phyloP scores from a whole-genome alignment of 306 rosid species.

The Sicyos edulis region DNA sequence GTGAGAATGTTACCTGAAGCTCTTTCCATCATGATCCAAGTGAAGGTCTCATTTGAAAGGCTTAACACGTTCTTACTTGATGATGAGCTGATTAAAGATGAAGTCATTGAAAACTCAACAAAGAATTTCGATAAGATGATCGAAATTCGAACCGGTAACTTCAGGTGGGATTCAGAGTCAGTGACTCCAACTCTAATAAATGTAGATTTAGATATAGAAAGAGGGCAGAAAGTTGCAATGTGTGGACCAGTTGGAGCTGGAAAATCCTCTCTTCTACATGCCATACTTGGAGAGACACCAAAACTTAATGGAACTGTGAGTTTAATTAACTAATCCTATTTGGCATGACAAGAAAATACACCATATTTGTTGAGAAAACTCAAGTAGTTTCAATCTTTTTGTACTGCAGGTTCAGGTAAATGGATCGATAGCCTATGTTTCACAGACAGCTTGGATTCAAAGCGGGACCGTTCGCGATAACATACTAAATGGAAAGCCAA shows the following conservation, averaged over 20 bases:
- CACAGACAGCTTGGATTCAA: constrained; percentile 80
- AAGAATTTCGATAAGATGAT: constrained; percentile 28
- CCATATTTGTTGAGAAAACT: neutral
- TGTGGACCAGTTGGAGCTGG: constrained; percentile 84
- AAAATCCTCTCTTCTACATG: constrained; percentile 65
- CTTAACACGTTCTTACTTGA: constrained; percentile 55
- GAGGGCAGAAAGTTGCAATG: constrained; percentile 61
- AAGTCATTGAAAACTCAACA: constrained; percentile 17
- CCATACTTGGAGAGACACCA: constrained; percentile 67
- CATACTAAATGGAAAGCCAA: constrained; percentile 63
- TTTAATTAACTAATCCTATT: neutral
- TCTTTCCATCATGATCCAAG: constrained; percentile 60
- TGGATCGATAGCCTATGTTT: constrained; percentile 64
- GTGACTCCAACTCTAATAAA: constrained; percentile 38
- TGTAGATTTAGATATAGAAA: constrained; percentile 37
- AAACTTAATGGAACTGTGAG: constrained; percentile 68
- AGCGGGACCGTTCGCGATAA: constrained; percentile 73
- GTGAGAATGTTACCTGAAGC: constrained; percentile 70
- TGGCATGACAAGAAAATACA: neutral
- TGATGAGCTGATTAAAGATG: constrained; percentile 40
- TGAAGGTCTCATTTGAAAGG: constrained; percentile 63
- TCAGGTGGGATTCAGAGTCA: constrained; percentile 59
- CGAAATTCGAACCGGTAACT: constrained; percentile 41
- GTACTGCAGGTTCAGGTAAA: constrained; percentile 44
- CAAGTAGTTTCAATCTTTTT: constrained; percentile 1